Evolutionary conservation across 2,329 filamentous ascomycete genomes (phyloP).

Genomic region (Colletotrichum tamarilloi): DNA sequence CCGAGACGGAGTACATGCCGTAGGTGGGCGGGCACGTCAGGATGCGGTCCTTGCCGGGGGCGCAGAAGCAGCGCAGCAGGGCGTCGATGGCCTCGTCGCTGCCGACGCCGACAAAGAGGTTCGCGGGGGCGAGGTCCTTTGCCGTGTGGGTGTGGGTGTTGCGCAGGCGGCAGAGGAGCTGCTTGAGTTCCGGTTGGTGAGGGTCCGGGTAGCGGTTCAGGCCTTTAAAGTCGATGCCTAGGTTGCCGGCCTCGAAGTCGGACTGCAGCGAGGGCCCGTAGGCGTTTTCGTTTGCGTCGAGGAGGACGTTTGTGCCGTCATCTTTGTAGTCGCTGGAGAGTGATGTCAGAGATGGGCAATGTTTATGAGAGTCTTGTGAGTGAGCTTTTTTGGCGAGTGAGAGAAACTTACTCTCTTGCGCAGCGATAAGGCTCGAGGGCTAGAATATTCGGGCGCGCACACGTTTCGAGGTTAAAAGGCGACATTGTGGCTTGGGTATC

Average conservation of each 20-base stretch:
- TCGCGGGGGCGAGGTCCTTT: conserved; percentile 78
- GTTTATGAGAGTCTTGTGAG: background rate
- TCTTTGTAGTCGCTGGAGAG: conserved; percentile 93
- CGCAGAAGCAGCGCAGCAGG: conserved; percentile 91
- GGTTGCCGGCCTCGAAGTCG: conserved; percentile 59
- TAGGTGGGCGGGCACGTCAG: conserved; percentile 97
- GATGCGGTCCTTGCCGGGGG: conserved; percentile 87
- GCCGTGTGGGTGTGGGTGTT: conserved; percentile 86
- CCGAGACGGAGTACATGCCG: conserved; percentile 97
- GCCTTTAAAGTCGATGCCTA: conserved; percentile 80
- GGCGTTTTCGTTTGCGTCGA: conserved; percentile 98
- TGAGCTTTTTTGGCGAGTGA: background rate
- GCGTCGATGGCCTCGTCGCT: conserved; percentile 98
- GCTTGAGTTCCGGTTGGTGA: conserved; percentile 89
- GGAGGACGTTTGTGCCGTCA: conserved; percentile 92
- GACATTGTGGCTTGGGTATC: conserved; percentile 53
- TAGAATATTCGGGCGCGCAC: conserved; percentile 81
- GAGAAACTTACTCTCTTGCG: conserved; percentile 76
- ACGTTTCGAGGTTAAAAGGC: conserved; percentile 78
- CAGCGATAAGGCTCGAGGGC: conserved; percentile 83
- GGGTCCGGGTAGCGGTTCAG: conserved; percentile 97
- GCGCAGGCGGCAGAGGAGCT: conserved; percentile 85
- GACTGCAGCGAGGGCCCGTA: conserved; percentile 82
- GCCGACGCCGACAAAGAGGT: conserved; percentile 95
- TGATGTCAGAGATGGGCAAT: conserved; percentile 30